Conservation (phyloP, 2,329 filamentous ascomycete genomes). For the Alternaria arbusti region DNA sequence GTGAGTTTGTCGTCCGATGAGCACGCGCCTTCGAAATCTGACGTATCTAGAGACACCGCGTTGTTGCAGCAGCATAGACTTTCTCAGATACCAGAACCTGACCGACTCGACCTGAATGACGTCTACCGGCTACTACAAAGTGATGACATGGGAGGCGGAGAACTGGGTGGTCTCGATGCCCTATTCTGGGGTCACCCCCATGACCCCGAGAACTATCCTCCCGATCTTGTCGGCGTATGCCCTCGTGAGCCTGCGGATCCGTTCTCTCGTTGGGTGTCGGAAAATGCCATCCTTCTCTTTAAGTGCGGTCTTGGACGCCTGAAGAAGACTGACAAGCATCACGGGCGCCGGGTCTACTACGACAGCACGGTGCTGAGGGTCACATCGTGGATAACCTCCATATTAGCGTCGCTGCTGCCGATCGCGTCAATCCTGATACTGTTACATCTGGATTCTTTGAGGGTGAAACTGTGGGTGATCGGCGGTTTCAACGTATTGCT, state of each 20-base stretch:
- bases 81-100: background rate
- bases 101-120: conserved; percentile 10
- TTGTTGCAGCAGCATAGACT: conserved; percentile 2
- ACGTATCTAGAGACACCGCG: background rate
- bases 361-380: background rate
- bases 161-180: background rate
- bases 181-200: no score
- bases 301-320: background rate
- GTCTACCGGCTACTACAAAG: conserved; percentile 9
- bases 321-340: background rate
- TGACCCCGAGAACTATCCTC: background rate
- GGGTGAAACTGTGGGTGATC: conserved; percentile 20
- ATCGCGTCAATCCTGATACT: conserved; percentile 29
- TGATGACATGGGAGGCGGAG: background rate
- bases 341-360: background rate
- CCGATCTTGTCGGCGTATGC: conserved; percentile 10
- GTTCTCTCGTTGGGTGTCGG: conserved; percentile 14
- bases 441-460: conserved; percentile 13
- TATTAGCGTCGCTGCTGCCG: conserved; percentile 29
- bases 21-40: no score
- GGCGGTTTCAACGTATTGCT: conserved; percentile 31
- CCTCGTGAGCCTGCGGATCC: conserved; percentile 9
- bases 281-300: conserved; percentile 10
- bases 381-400: conserved; percentile 25
- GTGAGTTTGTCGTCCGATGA: no score